Evolutionary conservation across 495 filamentous ascomycete species (phyloP), one percentile per base, ranked within the genome.

Genomic region (Talaromyces trachyspermus): DNA sequence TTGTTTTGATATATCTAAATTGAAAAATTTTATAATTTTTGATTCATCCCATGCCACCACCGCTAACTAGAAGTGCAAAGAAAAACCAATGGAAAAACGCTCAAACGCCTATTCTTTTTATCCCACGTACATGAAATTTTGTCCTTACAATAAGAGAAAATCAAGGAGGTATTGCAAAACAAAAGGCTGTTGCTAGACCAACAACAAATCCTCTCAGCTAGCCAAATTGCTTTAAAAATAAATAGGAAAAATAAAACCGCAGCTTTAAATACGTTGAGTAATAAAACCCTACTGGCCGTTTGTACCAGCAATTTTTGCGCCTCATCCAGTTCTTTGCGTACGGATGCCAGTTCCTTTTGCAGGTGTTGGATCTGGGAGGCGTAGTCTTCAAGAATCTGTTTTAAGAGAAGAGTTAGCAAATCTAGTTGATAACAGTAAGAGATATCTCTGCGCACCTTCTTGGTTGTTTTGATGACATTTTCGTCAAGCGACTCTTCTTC

Each of bases 361-460:
- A 99, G 72, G 62, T 91, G 84, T 54, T 83, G 71, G 10, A 99
- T 75, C 64, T 97, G 94, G 49, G 80, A 81, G 52, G 88, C 86
- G 61, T 95, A 97, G 55, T 90, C 88, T 54, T 86, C 82, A 45
- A 99, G 66, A 43, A 97, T 86, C 92, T 96, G 53, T 9, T 42
- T 33, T 19, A 29, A 10, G 19, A 37, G 49, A 33, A 55, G 22
- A 14, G 24, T 52, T 49, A 56, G 54, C 47, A n/a, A 24, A 32
- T 4, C 19, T 30, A 24, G 33, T 18, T 23, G 5, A 10, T n/a
- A 41, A 40, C 18, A 10, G n/a, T 12, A 19, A 25, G 29, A 14
- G 36, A 12, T 48, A n/a, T n/a, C n/a, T n/a, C n/a, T n/a, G 58
- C 80, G 42, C 64, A 95, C 91, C 84, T 94, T 90, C 63, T 86